Base-by-base conservation (phyloP, 257 asterid genomes). In the Cynanchum wilfordii region DNA sequence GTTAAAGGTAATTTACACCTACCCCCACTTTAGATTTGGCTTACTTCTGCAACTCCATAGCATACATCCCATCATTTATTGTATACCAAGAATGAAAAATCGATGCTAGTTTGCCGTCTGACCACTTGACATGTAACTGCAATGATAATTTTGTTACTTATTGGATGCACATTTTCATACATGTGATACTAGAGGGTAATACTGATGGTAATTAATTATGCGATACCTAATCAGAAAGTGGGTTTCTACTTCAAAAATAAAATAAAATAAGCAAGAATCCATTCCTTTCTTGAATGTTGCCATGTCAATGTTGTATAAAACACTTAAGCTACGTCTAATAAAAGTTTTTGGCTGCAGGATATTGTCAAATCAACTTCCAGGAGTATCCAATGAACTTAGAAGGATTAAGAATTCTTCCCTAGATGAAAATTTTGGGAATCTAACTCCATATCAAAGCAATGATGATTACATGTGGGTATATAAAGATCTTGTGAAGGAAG, bases 401-500 rank as follows among this genome's bases (percentile, higher is more conserved):
- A 91, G 89, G 82, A 71, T 94, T 54, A 86, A 87, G 84, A 82
- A 81, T 65, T 68, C 82, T 25, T 77, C 90, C 24, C 62, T 70
- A 52, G 78, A 81, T 69, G 84, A 69, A 47, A 62, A 79, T 67
- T 60, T 74, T 50, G 76, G 45, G 36, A 56, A 73, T 67, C 77
- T 87, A 40, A 49, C 54, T 22, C 19, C 52, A 75, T 72, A 59
- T 71, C 74, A 79, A 33, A 78, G 73, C 47, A 54, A 68, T 71
- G 91, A 85, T 77, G 93, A 92, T 84, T 80, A 83, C 83, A 81
- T 95, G 81, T 95, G 98, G 98, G 96, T 95, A 81, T 95, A 91
- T 74, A 95, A 95, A 79, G 96, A 95, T 78, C 88, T 87, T 33
- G 78, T 82, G 79, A 75, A 69, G 22, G 85, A 81, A 75, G 83